Evolutionary conservation across 2,329 filamentous ascomycete species (phyloP).

Genomic region (Paecilomyces variotii): DNA sequence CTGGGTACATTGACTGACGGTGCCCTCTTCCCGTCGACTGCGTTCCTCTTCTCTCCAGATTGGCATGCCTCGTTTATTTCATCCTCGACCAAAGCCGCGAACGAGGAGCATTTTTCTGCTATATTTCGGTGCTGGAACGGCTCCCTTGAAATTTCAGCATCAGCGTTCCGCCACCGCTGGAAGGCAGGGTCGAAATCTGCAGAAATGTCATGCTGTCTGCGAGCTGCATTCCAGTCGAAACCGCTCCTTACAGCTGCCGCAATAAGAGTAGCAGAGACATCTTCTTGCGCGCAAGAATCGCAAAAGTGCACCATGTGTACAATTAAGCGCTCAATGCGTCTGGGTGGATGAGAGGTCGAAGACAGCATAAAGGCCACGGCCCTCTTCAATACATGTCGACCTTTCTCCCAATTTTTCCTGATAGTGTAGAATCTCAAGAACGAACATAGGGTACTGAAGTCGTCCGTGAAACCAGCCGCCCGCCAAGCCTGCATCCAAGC

Average conservation of each 20-base stretch:
- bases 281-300: slow-evolving; percentile 22
- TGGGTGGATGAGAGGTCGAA: slow-evolving; percentile 19
- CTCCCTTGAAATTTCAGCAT: slow-evolving; percentile 10
- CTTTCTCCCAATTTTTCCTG: slow-evolving; percentile 29
- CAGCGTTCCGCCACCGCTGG: slow-evolving; percentile 21
- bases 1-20: background rate
- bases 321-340: slow-evolving; percentile 26
- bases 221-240: slow-evolving; percentile 20
- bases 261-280: slow-evolving; percentile 25
- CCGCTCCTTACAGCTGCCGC: slow-evolving; percentile 28
- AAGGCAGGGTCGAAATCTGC: slow-evolving; percentile 14
- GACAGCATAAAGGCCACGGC: slow-evolving; percentile 28
- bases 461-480: slow-evolving; percentile 28
- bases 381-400: slow-evolving; percentile 23
- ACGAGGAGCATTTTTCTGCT: slow-evolving; percentile 27
- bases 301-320: slow-evolving; percentile 33
- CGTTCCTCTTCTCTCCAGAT: slow-evolving; percentile 2
- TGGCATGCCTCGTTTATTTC: slow-evolving; percentile 16
- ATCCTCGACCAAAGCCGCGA: slow-evolving; percentile 21
- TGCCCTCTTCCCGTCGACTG: background rate
- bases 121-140: slow-evolving; percentile 12
- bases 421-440: slow-evolving; percentile 32
- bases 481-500: slow-evolving; percentile 32
- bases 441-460: slow-evolving; percentile 26
- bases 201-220: slow-evolving; percentile 19